Conservation (phyloP, 1,284 basidiomycete species). For the Moniliophthora roreri region DNA sequence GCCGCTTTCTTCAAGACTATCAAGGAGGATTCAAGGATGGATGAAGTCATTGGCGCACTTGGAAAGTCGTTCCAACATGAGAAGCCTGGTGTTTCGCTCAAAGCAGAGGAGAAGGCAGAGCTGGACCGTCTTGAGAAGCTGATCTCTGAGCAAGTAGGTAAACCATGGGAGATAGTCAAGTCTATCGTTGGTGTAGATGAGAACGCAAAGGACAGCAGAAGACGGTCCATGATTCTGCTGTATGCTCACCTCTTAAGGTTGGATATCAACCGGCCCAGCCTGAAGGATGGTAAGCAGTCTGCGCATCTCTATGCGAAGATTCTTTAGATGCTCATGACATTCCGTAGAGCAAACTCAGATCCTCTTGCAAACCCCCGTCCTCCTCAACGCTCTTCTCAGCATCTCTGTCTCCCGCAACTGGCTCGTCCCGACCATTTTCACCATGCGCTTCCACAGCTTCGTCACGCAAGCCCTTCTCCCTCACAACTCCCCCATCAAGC, state of each 20-base stretch:
- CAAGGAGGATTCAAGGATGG: conserved; percentile 77
- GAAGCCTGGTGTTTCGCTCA: conserved; percentile 26
- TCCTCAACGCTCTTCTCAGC: conserved; percentile 82
- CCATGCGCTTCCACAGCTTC: conserved; percentile 84
- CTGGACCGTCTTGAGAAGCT: conserved; percentile 59
- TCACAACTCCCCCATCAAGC: conserved; percentile 10
- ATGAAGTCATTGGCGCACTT: conserved; percentile 76
- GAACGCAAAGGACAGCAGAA: conserved; percentile 34
- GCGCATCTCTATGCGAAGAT: not conserved
- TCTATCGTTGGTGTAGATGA: conserved; percentile 30
- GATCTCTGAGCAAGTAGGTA: conserved; percentile 49
- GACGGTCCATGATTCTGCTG: conserved; percentile 68
- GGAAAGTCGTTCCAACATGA: conserved; percentile 77
- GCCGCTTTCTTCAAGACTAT: conserved; percentile 88
- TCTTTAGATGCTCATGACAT: not conserved
- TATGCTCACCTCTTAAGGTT: conserved; percentile 88
- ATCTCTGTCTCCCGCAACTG: conserved; percentile 89
- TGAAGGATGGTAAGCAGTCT: conserved; percentile 60
- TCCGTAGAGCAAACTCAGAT: conserved; percentile 64
- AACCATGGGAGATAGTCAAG: conserved; percentile 52
- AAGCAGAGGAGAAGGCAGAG: conserved; percentile 35
- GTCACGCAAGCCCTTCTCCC: conserved; percentile 85
- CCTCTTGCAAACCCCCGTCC: conserved; percentile 68
- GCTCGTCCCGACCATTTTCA: conserved; percentile 79
- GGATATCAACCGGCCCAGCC: conserved; percentile 51